Conservation (phyloP, 768 basidiomycete species). For the Psilocybe subaeruginosa region DNA sequence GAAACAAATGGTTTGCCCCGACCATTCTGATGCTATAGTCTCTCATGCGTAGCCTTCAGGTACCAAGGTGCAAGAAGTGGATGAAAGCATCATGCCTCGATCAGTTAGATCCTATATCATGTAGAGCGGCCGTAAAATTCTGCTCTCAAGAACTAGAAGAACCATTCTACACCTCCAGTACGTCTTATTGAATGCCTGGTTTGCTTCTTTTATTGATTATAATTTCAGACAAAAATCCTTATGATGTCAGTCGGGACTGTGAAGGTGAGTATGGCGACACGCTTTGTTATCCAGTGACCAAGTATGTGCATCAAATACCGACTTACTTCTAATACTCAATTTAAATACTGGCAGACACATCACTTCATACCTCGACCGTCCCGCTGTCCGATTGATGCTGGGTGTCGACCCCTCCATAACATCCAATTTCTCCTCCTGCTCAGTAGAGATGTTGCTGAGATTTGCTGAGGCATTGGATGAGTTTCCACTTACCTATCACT, state of each 20-base stretch:
- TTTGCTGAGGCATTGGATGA: conserved; percentile 52
- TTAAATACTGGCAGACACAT: conserved; percentile 46
- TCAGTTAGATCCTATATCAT: conserved; percentile 64
- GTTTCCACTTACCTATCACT: conserved; percentile 48
- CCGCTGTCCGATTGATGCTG: conserved; percentile 52
- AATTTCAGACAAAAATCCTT: conserved; percentile 51
- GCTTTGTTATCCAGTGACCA: conserved; percentile 62
- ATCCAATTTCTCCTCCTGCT: conserved; percentile 36
- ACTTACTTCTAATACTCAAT: neutral
- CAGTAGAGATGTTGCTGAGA: conserved; percentile 40
- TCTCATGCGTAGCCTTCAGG: conserved; percentile 29
- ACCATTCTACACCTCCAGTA: conserved; percentile 10
- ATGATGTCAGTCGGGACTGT: conserved; percentile 69
- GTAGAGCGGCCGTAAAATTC: conserved; percentile 61
- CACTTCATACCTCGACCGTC: conserved; percentile 60
- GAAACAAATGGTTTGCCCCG: conserved; percentile 54
- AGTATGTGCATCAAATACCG: conserved; percentile 17
- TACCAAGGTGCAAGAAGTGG: conserved; percentile 67
- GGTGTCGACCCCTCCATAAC: conserved; percentile 59
- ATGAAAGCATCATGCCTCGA: conserved; percentile 62
- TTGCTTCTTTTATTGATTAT: neutral
- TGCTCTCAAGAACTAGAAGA: conserved; percentile 47
- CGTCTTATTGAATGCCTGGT: neutral
- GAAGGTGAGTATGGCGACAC: conserved; percentile 46
- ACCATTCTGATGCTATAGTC: neutral